phyloP scores from a whole-genome alignment of 2,329 filamentous ascomycete genomes.

The Epichloe festucae region DNA sequence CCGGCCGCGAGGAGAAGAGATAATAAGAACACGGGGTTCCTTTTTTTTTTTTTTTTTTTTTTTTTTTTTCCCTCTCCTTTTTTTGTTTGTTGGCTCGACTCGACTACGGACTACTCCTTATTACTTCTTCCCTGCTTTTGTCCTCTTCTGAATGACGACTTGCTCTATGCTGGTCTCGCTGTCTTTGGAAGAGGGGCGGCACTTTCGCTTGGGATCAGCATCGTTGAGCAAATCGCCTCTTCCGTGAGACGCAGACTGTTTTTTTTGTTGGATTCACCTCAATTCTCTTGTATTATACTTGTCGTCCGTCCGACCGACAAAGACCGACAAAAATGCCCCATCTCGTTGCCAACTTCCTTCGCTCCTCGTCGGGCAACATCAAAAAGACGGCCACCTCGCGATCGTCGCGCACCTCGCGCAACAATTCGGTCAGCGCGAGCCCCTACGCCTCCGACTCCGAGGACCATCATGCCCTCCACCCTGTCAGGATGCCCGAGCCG shows the following conservation, averaged over 20 bases:
- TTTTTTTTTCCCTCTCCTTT: background rate
- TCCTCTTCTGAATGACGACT: background rate
- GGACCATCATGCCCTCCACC: constrained; percentile 11
- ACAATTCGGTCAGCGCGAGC: constrained; percentile 18
- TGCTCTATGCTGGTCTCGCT: too few relatives aligned
- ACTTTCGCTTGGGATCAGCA: too few relatives aligned
- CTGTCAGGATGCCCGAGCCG: constrained; percentile 27
- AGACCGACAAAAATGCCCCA: constrained; percentile 34
- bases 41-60: background rate
- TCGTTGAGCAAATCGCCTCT: too few relatives aligned
- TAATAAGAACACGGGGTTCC: background rate
- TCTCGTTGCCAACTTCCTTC: constrained; percentile 43
- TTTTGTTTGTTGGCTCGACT: background rate
- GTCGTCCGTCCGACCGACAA: too few relatives aligned
- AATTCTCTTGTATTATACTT: too few relatives aligned
- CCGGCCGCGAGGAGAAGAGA: too few relatives aligned
- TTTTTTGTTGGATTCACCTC: too few relatives aligned
- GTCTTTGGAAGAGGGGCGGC: too few relatives aligned
- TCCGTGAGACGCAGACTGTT: too few relatives aligned
- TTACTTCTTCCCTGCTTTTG: background rate
- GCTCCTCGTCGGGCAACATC: constrained; percentile 41
- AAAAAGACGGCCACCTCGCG: constrained; percentile 25
- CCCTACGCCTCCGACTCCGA: constrained; percentile 24
- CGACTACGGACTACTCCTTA: too few relatives aligned
- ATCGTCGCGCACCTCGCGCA: constrained; percentile 18